Evolutionary conservation across 2,329 filamentous ascomycete genomes (phyloP).

Genomic region (Epichloe glyceriae): DNA sequence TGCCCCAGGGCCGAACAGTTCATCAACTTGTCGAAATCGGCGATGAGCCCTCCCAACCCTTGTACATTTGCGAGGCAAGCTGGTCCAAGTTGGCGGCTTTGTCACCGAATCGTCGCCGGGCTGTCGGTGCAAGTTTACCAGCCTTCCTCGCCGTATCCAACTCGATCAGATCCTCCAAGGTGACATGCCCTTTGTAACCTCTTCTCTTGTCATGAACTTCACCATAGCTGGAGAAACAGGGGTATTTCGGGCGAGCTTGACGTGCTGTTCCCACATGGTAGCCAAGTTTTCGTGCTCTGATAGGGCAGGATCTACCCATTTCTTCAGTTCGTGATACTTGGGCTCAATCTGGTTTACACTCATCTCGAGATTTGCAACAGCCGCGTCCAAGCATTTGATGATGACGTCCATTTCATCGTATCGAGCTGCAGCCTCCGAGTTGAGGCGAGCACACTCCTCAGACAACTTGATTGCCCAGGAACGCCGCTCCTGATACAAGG

Average conservation of each 20-base stretch:
- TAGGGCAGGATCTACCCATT: constrained; percentile 55
- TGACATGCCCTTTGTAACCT: constrained; percentile 36
- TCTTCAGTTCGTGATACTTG: constrained; percentile 56
- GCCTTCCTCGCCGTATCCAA: constrained; percentile 59
- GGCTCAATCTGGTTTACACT: constrained; percentile 60
- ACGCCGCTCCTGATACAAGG: constrained; percentile 67
- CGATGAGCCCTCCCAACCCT: constrained; percentile 48
- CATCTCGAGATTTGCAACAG: constrained; percentile 70
- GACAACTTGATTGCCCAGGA: constrained; percentile 65
- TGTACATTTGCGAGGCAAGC: constrained; percentile 44
- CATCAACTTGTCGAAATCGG: constrained; percentile 47
- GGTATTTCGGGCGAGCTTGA: constrained; percentile 50
- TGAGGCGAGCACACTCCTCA: constrained; percentile 55
- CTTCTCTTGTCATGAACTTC: constrained; percentile 44
- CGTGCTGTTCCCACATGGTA: constrained; percentile 53
- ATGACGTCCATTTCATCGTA: constrained; percentile 66
- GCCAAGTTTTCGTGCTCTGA: constrained; percentile 54
- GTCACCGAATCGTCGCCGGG: constrained; percentile 45
- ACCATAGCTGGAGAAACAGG: constrained; percentile 55
- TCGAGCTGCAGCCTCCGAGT: constrained; percentile 46
- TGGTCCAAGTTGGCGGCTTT: constrained; percentile 50
- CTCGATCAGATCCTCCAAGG: constrained; percentile 66
- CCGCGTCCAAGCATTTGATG: constrained; percentile 67
- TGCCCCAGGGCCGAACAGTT: constrained; percentile 43
- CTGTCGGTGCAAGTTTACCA: constrained; percentile 47